These are phyloP conservation scores for Suhomyces canberraensis DNA, from an alignment of 805 yeast genomes.

Conservation along the genomic window DNA sequence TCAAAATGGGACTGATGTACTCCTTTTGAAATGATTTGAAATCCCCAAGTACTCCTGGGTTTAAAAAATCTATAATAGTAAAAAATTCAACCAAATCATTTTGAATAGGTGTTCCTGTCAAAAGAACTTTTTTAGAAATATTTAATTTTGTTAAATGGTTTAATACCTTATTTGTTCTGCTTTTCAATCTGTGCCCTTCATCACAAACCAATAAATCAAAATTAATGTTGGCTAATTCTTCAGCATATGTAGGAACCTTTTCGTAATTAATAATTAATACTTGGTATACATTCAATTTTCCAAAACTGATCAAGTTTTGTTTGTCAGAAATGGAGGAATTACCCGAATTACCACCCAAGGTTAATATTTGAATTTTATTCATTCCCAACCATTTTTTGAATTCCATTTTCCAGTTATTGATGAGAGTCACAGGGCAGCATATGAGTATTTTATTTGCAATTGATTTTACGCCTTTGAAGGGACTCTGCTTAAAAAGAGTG, in stretches of 20 bases:
- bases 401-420: conserved; percentile 84
- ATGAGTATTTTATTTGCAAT: conserved; percentile 60
- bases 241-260: conserved; percentile 54
- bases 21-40: conserved; percentile 55
- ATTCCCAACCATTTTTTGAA: conserved; percentile 84
- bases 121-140: conserved; percentile 54
- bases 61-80: conserved; percentile 75
- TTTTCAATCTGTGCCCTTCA: conserved; percentile 91
- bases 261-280: conserved; percentile 88
- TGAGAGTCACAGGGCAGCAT: conserved; percentile 88
- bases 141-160: conserved; percentile 56
- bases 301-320: conserved; percentile 56
- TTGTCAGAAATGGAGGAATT: conserved; percentile 52
- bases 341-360: conserved; percentile 49
- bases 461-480: conserved; percentile 32
- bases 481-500: conserved; percentile 74
- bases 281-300: conserved; percentile 70
- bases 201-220: conserved; percentile 83
- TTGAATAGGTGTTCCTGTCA: conserved; percentile 93
- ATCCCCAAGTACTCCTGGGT: conserved; percentile 77
- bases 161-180: conserved; percentile 65
- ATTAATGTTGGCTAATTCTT: conserved; percentile 44
- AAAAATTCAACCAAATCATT: conserved; percentile 84
- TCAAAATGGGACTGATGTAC: conserved; percentile 66
- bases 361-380: conserved; percentile 62